Percentiles rank a stretch among this genome's conserved stretches.
phyloP scores from a whole-genome alignment of 2,329 filamentous ascomycete species.

The Pseudogymnoascus sp. region DNA sequence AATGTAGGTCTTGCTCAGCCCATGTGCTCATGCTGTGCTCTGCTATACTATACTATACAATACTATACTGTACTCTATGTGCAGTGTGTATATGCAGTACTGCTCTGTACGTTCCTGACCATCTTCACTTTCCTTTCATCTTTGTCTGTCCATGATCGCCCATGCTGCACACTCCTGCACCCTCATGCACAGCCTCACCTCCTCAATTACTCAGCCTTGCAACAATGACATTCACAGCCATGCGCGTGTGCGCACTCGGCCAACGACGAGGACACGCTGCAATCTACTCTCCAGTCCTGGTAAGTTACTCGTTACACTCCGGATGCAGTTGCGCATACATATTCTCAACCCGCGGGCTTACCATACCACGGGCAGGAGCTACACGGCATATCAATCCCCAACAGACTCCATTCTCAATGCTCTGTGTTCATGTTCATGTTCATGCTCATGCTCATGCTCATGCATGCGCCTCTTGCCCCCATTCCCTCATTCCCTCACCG shows the following conservation, averaged over 20 bases:
- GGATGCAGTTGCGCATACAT: background rate
- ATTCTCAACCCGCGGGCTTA: background rate
- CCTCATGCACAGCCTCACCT: background rate
- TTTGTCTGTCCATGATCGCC: background rate
- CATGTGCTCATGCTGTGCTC: background rate
- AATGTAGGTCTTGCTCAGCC: slow-evolving; percentile 1
- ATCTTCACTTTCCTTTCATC: background rate
- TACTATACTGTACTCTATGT: background rate
- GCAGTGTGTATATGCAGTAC: no score
- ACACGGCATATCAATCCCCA: background rate
- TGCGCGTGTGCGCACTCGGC: background rate
- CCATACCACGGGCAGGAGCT: background rate
- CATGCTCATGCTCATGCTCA: background rate
- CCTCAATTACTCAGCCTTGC: background rate
- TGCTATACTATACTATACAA: background rate
- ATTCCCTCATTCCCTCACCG: background rate
- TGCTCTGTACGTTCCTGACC: background rate
- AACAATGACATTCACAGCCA: background rate
- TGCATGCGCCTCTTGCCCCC: background rate
- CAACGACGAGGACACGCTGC: background rate
- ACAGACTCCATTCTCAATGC: background rate
- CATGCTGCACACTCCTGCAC: background rate
- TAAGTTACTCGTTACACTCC: background rate
- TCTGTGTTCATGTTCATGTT: background rate
- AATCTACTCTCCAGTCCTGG: background rate